Evolutionary conservation across 371 early-diverging fungal genomes (phyloP), one percentile per base, ranked within the genome.

Genomic region (Mucor racemosus): DNA sequence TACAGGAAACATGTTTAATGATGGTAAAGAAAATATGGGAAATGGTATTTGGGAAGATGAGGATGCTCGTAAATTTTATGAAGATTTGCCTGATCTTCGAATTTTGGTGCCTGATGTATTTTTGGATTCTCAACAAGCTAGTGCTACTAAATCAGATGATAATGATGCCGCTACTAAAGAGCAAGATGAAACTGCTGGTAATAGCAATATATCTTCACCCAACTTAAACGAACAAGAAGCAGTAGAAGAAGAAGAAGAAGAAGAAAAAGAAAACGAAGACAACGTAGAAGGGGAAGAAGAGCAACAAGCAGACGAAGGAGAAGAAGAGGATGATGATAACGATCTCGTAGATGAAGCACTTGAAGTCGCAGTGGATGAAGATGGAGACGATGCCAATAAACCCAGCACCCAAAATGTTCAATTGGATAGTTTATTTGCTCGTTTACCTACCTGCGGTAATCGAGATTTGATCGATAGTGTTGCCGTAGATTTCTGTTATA

Each of bases 401-500:
- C 76, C 85, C 0, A 60, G 57, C 2, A 79, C 83, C 0, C 81
- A 83, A 54, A 78, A 80, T 5, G 82, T 87, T 2, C 87, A 87
- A 61, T 72, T 96, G 17, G 89, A 89, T 46, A 79, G 88, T 7
- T 72, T 97, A 7, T 63, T 97, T 48, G 85, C 88, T 21, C 85
- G 89, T 21, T 84, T 99, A n/a, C 90, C 94, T 4, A 86, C 82
- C 11, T 81, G 94, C 61, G 84, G 89, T 59, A 96, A 93, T 69
- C 88, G 93, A 6, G 95, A 94, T 41, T 74, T 90, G 69, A 92
- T 95, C 40, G 98, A 99, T 77, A 87, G 92, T 68, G 79, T 91
- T 2, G 97, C 98, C 0, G 91, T 97, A 14, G 95, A 97, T 48
- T 97, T 97, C 77, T 96, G 96, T 72, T 95, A 88, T 72, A 71